These are phyloP conservation scores for Fusarium dimerum DNA, from an alignment of 2,329 filamentous ascomycete species.

Conservation along the genomic window DNA sequence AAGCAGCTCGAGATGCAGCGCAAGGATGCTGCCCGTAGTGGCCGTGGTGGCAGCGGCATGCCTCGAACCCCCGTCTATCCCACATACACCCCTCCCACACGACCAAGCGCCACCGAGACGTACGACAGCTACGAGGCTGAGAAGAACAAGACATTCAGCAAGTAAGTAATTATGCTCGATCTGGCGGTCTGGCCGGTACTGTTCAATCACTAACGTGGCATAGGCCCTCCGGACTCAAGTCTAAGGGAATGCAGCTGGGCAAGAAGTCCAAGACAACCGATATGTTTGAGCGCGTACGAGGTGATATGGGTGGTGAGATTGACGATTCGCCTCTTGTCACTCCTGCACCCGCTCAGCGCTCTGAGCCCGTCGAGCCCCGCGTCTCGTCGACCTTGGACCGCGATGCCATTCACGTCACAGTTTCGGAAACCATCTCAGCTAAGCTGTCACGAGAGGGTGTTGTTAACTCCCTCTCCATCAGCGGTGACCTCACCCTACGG, in stretches of 20 bases:
- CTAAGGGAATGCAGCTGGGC: conserved; percentile 98
- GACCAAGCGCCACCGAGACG: conserved; percentile 73
- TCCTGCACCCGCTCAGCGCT: conserved; percentile 50
- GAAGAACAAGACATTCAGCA: conserved; percentile 89
- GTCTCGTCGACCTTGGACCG: conserved; percentile 71
- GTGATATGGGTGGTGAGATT: conserved; percentile 83
- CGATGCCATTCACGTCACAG: conserved; percentile 83
- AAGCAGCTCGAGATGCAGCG: conserved; percentile 99
- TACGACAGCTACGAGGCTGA: conserved; percentile 96
- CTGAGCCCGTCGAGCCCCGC: conserved; percentile 55
- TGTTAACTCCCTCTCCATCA: conserved; percentile 83
- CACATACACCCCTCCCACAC: conserved; percentile 80
- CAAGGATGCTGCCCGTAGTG: conserved; percentile 85
- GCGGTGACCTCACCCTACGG: conserved; percentile 87
- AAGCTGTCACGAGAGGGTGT: conserved; percentile 86
- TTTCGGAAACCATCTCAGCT: conserved; percentile 88
- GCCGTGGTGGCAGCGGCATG: conserved; percentile 47
- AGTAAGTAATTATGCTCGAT: conserved; percentile 50
- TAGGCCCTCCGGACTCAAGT: conserved; percentile 69
- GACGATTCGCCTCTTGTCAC: conserved; percentile 76
- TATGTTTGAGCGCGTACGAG: conserved; percentile 94
- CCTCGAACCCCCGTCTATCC: conserved; percentile 82
- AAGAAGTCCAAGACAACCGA: conserved; percentile 98
- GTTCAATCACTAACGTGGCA: conserved; percentile 9
- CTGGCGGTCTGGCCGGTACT: no score